Conservation (phyloP, 2,329 filamentous ascomycete genomes). For the Albifimbria verrucaria region DNA sequence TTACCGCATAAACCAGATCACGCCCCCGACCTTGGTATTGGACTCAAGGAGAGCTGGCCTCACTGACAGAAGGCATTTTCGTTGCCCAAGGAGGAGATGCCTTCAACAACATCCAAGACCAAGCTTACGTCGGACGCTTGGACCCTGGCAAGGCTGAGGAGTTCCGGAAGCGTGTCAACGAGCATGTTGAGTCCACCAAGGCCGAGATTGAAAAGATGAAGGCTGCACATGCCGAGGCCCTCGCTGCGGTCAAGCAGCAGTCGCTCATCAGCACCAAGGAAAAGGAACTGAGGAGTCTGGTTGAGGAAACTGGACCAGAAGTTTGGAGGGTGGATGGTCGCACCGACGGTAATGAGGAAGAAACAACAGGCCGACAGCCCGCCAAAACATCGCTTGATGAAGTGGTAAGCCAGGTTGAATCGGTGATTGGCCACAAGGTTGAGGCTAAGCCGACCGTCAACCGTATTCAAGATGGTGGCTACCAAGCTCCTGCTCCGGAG, state of each 20-base stretch:
- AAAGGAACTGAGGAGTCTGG: constrained; percentile 66
- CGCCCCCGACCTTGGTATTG: constrained; percentile 85
- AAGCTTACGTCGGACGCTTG: constrained; percentile 61
- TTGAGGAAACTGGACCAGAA: constrained; percentile 58
- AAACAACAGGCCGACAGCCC: constrained; percentile 28
- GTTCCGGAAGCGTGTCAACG: constrained; percentile 74
- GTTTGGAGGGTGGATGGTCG: constrained; percentile 60
- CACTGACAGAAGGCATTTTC: constrained; percentile 82
- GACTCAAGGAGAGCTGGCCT: constrained; percentile 75
- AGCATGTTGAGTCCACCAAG: constrained; percentile 69
- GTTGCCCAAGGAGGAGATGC: constrained; percentile 57
- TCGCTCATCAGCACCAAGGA: constrained; percentile 72
- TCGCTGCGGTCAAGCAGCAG: constrained; percentile 71
- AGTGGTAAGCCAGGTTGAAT: constrained; percentile 72
- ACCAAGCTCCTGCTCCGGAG: constrained; percentile 57
- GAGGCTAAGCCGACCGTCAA: constrained; percentile 61
- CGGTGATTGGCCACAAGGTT: constrained; percentile 64
- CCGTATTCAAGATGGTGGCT: constrained; percentile 76
- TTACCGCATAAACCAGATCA: constrained; percentile 80
- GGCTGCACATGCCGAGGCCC: constrained; percentile 68
- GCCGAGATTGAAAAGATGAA: constrained; percentile 84
- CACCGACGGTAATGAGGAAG: constrained; percentile 49
- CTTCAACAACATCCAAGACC: constrained; percentile 43
- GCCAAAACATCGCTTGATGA: constrained; percentile 60
- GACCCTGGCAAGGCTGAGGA: constrained; percentile 76